phyloP scores from a whole-genome alignment of 169 alveolate species.

The Cyclospora cayetanensis region DNA sequence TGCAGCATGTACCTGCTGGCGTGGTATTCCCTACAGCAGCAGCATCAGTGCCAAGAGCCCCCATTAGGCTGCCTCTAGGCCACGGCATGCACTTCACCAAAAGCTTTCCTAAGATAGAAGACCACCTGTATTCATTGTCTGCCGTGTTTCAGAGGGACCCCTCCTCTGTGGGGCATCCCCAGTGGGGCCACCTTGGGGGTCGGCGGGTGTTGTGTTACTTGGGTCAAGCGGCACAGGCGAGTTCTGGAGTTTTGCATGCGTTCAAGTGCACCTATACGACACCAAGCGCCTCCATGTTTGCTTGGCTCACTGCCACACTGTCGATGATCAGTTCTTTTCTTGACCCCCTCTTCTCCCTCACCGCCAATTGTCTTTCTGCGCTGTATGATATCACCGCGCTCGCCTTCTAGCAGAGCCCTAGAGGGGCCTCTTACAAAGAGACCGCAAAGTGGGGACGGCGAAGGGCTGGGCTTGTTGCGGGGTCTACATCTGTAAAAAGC shows the following conservation, averaged over 20 bases:
- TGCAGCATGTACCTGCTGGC: neutral
- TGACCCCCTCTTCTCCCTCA: slow-evolving; percentile 19
- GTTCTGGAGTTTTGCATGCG: slow-evolving; percentile 49
- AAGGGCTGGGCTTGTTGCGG: too few species aligned
- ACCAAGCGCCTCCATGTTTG: neutral
- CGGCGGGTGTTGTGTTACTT: slow-evolving; percentile 5
- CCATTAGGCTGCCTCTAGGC: neutral
- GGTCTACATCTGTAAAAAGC: too few species aligned
- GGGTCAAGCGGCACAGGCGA: slow-evolving; percentile 34
- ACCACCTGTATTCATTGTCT: neutral
- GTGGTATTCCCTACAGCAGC: neutral
- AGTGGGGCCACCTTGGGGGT: neutral
- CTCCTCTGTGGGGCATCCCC: neutral
- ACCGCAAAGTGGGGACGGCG: too few species aligned
- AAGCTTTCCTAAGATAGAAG: too few species aligned
- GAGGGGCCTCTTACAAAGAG: too few species aligned
- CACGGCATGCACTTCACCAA: neutral
- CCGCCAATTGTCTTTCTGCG: slow-evolving; percentile 48
- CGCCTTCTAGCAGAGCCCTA: neutral
- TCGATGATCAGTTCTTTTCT: slow-evolving; percentile 7
- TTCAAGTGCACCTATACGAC: slow-evolving; percentile 59
- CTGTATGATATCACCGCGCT: slow-evolving; percentile 26
- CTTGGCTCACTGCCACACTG: slow-evolving; percentile 17
- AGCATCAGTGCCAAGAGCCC: neutral
- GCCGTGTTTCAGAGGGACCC: neutral